A percentile compares a stretch with the other conserved stretches of the same genome.
Conservation (phyloP, 2,329 filamentous ascomycete genomes). For the Magnaporthiopsis incrustans region DNA sequence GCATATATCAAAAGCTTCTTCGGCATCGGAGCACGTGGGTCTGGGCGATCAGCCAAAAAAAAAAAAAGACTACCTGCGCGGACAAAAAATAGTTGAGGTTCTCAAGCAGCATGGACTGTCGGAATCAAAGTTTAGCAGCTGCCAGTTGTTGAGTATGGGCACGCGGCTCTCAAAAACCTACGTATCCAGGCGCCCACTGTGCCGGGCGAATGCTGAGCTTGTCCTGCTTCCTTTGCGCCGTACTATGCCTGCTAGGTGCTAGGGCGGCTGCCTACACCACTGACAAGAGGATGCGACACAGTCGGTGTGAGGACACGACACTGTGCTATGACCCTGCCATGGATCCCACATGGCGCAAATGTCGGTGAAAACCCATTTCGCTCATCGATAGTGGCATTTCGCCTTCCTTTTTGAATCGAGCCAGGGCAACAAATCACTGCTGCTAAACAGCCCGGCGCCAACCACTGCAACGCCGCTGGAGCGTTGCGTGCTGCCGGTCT, state of each 20-base stretch:
- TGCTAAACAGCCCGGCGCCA: not conserved
- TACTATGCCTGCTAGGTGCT: not conserved
- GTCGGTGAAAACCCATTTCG: not conserved
- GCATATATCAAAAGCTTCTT: constrained; percentile 25
- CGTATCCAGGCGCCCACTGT: too few species aligned
- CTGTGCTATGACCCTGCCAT: not conserved
- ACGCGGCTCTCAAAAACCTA: too few species aligned
- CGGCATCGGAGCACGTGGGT: constrained; percentile 17
- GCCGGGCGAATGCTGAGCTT: too few species aligned
- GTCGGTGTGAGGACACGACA: not conserved
- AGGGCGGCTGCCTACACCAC: not conserved
- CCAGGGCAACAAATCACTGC: not conserved
- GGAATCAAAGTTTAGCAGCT: not conserved
- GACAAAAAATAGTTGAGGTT: not conserved
- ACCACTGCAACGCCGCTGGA: not conserved
- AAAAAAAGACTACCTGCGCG: not conserved
- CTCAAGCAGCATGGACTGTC: not conserved
- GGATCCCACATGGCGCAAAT: not conserved
- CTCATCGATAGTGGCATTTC: not conserved
- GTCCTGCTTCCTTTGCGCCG: too few species aligned
- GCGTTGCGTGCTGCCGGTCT: not conserved
- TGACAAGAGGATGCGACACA: not conserved
- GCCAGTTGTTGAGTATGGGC: not conserved
- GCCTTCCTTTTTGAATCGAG: not conserved
- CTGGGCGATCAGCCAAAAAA: too few species aligned